A percentile compares a stretch with the other conserved stretches of the same genome.
phyloP scores from a whole-genome alignment of 2,329 filamentous ascomycete species.

The Sphaerostilbella broomeana region DNA sequence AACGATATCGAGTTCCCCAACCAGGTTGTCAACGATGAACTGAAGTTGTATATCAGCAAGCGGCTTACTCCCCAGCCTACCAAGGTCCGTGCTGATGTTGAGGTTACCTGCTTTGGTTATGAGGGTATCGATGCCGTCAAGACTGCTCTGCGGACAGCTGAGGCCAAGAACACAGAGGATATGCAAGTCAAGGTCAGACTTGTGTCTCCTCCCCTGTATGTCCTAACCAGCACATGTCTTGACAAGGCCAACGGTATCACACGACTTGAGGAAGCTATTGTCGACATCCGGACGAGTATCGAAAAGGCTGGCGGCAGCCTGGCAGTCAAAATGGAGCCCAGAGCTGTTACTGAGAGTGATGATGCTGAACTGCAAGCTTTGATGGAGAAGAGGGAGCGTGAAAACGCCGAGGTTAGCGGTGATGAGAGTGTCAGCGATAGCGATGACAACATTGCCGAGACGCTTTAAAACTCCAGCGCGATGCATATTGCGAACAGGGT shows the following conservation, averaged over 20 bases:
- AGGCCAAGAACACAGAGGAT: constrained; percentile 85
- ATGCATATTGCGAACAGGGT: constrained; percentile 6
- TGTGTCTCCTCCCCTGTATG: constrained; percentile 94
- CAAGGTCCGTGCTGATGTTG: constrained; percentile 95
- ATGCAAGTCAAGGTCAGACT: constrained; percentile 97
- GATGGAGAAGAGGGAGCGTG: constrained; percentile 97
- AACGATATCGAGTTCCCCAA: constrained; percentile 84
- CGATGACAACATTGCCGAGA: constrained; percentile 64
- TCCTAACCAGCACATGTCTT: constrained; percentile 89
- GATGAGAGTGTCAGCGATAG: constrained; percentile 95
- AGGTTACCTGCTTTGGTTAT: constrained; percentile 92
- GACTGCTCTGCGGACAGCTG: constrained; percentile 80
- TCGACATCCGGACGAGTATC: constrained; percentile 78
- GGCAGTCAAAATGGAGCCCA: constrained; percentile 95
- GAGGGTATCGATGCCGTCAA: constrained; percentile 99
- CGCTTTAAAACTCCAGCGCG: constrained; percentile 29
- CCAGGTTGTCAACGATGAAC: constrained; percentile 77
- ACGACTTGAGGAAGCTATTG: constrained; percentile 80
- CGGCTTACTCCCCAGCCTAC: constrained; percentile 96
- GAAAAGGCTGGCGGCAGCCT: constrained; percentile 70
- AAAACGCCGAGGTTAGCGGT: constrained; percentile 96
- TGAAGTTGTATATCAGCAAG: constrained; percentile 95
- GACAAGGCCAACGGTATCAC: constrained; percentile 86
- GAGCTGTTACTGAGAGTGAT: constrained; percentile 97
- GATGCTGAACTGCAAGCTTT: constrained; percentile 94